Base-by-base conservation (phyloP, 306 rosid species). In the Pueraria montana region DNA sequence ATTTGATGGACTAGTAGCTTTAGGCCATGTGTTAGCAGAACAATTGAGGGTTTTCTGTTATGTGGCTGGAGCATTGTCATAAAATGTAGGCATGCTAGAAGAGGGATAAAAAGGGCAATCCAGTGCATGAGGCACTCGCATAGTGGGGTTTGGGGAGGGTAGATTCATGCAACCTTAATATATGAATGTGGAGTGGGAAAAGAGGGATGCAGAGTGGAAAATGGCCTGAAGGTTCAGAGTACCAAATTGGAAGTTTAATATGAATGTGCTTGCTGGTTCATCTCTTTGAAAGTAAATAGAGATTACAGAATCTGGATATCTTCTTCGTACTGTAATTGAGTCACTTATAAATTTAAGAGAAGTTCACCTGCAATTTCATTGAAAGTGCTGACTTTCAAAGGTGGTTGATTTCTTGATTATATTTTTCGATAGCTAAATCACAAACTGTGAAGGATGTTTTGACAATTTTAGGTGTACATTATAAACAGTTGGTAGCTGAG, bases 231-330 rank as follows among this genome's bases (percentile, higher is more conserved):
- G 13, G 32, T 8, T 38, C 1, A 11, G 58, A 46, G 27, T 52
- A 11, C 34, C 38, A 20, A 40, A 65, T 26, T 46, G 17, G 53
- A 75, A 32, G 74, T 70, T 40, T 74, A 32, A 58, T 66, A 50
- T 38, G 63, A 85, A 70, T 50, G 48, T 69, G 27, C 20, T 53
- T 69, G 56, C 48, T 76, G 71, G 53, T 75, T 80, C 59, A 65
- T 65, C 27, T 73, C 73, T 65, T 71, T 55, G 70, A 61, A 76
- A 69, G 50, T 24, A 67, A 26, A 52, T 62, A 49, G 69, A 76
- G 46, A 74, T 48, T 30, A 68, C 20, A 76, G 55, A 61, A 50
- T 49, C 45, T 76, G 26, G 26, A 63, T 42, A 18, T 64, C 72
- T 40, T 77, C n/a, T 49, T 69, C 43, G 6, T 52, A 38, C 64